These are phyloP conservation scores for Fragilariopsis cylindrus DNA, from an alignment of 108 stramenopile genomes.

Conservation along the genomic window DNA sequence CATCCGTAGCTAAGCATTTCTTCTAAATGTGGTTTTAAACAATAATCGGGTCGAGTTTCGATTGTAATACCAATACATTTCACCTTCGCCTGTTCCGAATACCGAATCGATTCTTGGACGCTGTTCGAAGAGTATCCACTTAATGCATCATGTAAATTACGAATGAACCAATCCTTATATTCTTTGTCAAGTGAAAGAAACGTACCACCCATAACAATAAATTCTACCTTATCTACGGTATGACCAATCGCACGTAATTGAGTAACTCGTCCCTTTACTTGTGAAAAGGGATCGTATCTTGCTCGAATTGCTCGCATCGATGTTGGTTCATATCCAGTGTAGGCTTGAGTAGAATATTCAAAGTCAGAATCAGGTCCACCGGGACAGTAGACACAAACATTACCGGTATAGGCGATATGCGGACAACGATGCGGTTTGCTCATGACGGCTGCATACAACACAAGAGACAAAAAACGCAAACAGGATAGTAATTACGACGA, in stretches of 20 bases:
- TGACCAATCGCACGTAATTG: slow-evolving; percentile 90
- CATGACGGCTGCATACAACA: slow-evolving; percentile 79
- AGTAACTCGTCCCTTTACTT: slow-evolving; percentile 88
- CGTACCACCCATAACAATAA: slow-evolving; percentile 97
- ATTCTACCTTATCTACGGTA: slow-evolving; percentile 93
- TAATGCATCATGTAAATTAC: slow-evolving; percentile 93
- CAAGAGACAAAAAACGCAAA: neutral
- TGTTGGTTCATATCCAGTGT: slow-evolving; percentile 97
- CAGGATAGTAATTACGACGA: too few relatives aligned
- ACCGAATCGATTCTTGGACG: slow-evolving; percentile 87
- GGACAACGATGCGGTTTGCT: slow-evolving; percentile 96
- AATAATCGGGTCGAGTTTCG: slow-evolving; percentile 97
- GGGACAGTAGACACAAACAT: slow-evolving; percentile 97
- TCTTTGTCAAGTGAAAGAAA: slow-evolving; percentile 87
- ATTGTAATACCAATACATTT: slow-evolving; percentile 97
- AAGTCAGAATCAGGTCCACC: slow-evolving; percentile 96
- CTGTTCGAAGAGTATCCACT: slow-evolving; percentile 79
- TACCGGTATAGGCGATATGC: slow-evolving; percentile 92
- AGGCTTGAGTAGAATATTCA: slow-evolving; percentile 96
- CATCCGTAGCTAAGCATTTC: slow-evolving; percentile 97
- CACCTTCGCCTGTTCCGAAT: slow-evolving; percentile 83
- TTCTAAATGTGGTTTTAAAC: slow-evolving; percentile 90
- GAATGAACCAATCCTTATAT: slow-evolving; percentile 93
- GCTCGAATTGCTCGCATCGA: slow-evolving; percentile 94
- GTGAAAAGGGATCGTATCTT: slow-evolving; percentile 90